Percentiles rank a stretch among this genome's conserved stretches.
phyloP scores from a whole-genome alignment of 805 yeast species.

The Metschnikowia lunata region DNA sequence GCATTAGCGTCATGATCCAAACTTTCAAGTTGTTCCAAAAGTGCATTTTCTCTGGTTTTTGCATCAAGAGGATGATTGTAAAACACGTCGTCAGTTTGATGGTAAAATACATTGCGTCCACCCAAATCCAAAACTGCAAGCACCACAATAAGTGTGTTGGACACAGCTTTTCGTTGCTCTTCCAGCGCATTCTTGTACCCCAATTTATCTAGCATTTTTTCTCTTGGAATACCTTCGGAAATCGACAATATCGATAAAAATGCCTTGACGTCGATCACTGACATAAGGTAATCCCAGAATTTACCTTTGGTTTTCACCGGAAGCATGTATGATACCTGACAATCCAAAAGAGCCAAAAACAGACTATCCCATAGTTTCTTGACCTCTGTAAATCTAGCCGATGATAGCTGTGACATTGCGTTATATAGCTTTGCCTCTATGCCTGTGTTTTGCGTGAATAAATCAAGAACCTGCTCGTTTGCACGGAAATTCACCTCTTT shows the following conservation, averaged over 20 bases:
- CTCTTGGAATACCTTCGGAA: constrained; percentile 21
- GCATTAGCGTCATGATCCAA: constrained; percentile 17
- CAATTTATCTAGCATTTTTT: constrained; percentile 22
- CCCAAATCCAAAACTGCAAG: constrained; percentile 27
- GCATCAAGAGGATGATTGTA: constrained; percentile 16
- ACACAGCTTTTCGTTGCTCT: constrained; percentile 8
- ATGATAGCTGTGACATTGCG: constrained; percentile 20
- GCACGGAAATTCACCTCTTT: constrained; percentile 17
- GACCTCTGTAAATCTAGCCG: constrained; percentile 18
- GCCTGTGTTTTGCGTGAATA: constrained; percentile 11
- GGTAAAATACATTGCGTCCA: constrained; percentile 25
- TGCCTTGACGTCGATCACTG: constrained; percentile 30
- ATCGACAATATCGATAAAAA: constrained; percentile 28
- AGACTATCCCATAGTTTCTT: constrained; percentile 7
- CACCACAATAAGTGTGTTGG: constrained; percentile 21
- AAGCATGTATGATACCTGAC: constrained; percentile 8
- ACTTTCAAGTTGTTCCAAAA: constrained; percentile 14
- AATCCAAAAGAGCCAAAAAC: constrained; percentile 5
- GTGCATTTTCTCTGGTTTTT: constrained; percentile 10
- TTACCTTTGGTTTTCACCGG: constrained; percentile 10
- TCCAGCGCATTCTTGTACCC: constrained; percentile 22
- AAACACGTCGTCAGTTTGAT: constrained; percentile 23
- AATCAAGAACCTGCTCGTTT: constrained; percentile 19
- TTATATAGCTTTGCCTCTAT: constrained; percentile 7
- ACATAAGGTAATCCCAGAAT: constrained; percentile 21